Evolutionary conservation across 108 stramenopile genomes (phyloP).

Genomic region (Cyclotella sp.): DNA sequence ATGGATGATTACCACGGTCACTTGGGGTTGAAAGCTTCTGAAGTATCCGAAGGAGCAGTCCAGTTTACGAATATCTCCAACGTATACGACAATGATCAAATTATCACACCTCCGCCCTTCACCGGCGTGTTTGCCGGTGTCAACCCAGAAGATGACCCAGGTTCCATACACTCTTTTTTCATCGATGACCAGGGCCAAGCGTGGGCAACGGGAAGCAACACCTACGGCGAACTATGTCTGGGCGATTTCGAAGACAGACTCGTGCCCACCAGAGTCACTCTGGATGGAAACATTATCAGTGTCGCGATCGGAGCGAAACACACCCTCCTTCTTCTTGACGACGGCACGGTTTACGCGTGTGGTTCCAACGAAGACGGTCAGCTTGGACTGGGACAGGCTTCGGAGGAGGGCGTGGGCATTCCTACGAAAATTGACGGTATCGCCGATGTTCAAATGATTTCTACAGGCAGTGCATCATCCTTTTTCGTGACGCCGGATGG

Average conservation of each 20-base stretch:
- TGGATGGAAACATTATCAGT: slow-evolving; percentile 18
- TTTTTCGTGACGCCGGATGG: slow-evolving; percentile 39
- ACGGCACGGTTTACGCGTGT: slow-evolving; percentile 57
- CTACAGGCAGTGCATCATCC: slow-evolving; percentile 34
- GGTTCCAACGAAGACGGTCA: slow-evolving; percentile 65
- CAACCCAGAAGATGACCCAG: slow-evolving; percentile 19
- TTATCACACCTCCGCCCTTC: slow-evolving; percentile 34
- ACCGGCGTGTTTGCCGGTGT: slow-evolving; percentile 41
- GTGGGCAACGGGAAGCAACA: slow-evolving; percentile 48
- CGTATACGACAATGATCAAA: slow-evolving; percentile 27
- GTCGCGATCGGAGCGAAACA: slow-evolving; percentile 56
- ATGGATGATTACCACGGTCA: slow-evolving; percentile 51
- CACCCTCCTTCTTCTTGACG: slow-evolving; percentile 48
- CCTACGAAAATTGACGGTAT: slow-evolving; percentile 40
- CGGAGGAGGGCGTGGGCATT: not conserved
- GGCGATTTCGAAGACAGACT: slow-evolving; percentile 46
- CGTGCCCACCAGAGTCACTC: slow-evolving; percentile 28
- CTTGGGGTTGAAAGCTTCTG: slow-evolving; percentile 27
- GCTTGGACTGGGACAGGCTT: slow-evolving; percentile 49
- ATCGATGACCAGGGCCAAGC: slow-evolving; percentile 44
- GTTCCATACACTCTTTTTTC: slow-evolving; percentile 45
- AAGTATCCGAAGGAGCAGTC: slow-evolving; percentile 32
- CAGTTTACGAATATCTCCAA: slow-evolving; percentile 34
- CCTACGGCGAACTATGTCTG: slow-evolving; percentile 43
- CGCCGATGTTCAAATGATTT: slow-evolving; percentile 20